Base-by-base conservation (phyloP, 2,329 filamentous ascomycete genomes). In the Botrytis tulipae region DNA sequence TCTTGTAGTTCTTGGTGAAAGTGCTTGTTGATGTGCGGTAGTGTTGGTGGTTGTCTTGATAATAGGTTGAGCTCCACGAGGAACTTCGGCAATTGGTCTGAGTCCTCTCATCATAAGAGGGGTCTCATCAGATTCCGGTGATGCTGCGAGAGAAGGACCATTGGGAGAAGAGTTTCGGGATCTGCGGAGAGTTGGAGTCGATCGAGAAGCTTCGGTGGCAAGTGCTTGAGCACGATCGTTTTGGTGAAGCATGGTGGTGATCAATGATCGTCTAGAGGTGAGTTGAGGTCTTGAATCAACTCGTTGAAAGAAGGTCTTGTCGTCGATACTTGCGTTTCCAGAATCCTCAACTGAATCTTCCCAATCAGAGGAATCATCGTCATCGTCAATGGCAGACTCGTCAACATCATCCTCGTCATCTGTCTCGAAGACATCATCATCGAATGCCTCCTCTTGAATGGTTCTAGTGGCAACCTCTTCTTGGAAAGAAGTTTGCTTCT, bases 1-100 rank as follows among this genome's bases (percentile, higher is more conserved):
- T 70, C 96, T 90, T 0, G 95, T 98, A 0, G 95, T 98, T 73
- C 94, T 90, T 6, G 96, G 96, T 8, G 96, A 98, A 76, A 97
- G 87, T 2, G 94, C 93, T 42, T 91, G 89, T 72, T 93, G 92
- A 76, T 92, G 89, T 67, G 79, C 76, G 42, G 76, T 76, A 9
- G 85, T 85, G 73, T 90, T 90, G n/a, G 88, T 88, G 32, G 91
- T 88, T 22, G 90, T 91, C 80, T 91, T 89, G 79, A 91, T 89
- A 80, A 97, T 97, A 42, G 95, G 94, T 82, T 95, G 94, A 0
- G 89, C 88, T 6, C 80, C 82, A 1, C 7, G 87, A 87, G 74
- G 89, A 85, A 75, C 91, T 89, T 82, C 80, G 4, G 79, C 61
- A 40, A 80, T 80, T n/a, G 80, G 71, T 69, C 78, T 79, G 22